A percentile compares a stretch with the other conserved stretches of the same genome.
phyloP scores from a whole-genome alignment of 2,329 filamentous ascomycete genomes.

The Xylariaceae sp. region DNA sequence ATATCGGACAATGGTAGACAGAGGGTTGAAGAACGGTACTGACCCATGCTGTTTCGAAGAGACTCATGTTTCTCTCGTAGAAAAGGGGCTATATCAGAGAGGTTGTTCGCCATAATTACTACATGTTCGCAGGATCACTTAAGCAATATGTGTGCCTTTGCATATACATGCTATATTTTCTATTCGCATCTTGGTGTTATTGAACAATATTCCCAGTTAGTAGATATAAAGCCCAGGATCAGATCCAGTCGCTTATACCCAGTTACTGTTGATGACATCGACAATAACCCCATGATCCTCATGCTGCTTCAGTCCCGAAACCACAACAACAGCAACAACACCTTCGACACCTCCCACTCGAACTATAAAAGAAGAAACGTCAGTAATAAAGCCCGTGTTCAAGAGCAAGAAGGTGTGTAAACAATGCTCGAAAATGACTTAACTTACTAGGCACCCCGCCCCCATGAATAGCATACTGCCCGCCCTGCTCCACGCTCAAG shows the following conservation, averaged over 20 bases:
- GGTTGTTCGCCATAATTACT: too few relatives aligned
- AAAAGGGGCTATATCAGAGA: too few relatives aligned
- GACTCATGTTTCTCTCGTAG: too few relatives aligned
- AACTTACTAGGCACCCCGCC: constrained; percentile 68
- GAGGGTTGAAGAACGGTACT: too few relatives aligned
- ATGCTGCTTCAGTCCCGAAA: constrained; percentile 77
- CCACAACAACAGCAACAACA: constrained; percentile 75
- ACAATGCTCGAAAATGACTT: neutral
- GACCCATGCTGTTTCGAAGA: too few relatives aligned
- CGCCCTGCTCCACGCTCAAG: constrained; percentile 61
- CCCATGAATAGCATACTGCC: constrained; percentile 78
- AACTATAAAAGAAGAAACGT: constrained; percentile 46
- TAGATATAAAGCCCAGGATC: too few relatives aligned
- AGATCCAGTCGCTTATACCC: constrained; percentile 43
- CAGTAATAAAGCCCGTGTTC: neutral
- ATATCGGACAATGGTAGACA: too few relatives aligned
- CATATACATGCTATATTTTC: too few relatives aligned
- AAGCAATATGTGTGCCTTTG: too few relatives aligned
- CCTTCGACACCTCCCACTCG: constrained; percentile 77
- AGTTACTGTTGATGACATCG: constrained; percentile 67
- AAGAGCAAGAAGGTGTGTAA: neutral
- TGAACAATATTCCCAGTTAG: too few relatives aligned
- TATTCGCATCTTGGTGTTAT: too few relatives aligned
- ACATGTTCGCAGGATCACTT: too few relatives aligned
- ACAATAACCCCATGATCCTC: constrained; percentile 80